Evolutionary conservation across 108 stramenopile species (phyloP).

Genomic region (Epipyxis sp.): DNA sequence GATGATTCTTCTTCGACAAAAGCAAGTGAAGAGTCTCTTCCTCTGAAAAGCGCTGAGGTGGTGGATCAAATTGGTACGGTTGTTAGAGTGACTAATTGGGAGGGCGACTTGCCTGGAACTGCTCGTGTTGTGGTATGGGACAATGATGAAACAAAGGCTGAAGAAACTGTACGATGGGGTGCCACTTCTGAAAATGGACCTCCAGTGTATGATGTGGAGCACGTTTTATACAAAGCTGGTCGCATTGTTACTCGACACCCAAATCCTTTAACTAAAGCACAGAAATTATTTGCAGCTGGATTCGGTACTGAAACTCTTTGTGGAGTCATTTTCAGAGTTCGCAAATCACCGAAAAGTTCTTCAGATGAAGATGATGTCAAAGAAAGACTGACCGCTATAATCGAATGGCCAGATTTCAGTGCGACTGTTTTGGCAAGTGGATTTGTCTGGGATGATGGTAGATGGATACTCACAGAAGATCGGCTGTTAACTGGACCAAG

Average conservation of each 20-base stretch:
- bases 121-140: slow-evolving; percentile 34
- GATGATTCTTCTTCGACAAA: background rate
- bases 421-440: slow-evolving; percentile 13
- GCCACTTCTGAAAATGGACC: too few species aligned
- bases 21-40: background rate
- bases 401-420: slow-evolving; percentile 38
- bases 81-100: slow-evolving; percentile 28
- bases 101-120: background rate
- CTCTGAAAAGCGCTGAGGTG: too few species aligned
- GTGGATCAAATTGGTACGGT: too few species aligned
- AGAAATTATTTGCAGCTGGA: slow-evolving; percentile 24
- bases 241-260: slow-evolving; percentile 11
- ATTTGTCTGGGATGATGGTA: background rate
- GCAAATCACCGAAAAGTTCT: background rate
- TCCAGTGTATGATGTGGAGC: slow-evolving; percentile 32
- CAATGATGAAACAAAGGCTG: background rate
- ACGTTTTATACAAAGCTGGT: slow-evolving; percentile 13
- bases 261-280: background rate
- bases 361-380: too few species aligned
- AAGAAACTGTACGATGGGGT: slow-evolving; percentile 33
- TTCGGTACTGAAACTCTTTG: slow-evolving; percentile 20
- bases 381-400: slow-evolving; percentile 5
- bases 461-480: slow-evolving; percentile 14
- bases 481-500: slow-evolving; percentile 20
- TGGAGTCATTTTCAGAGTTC: slow-evolving; percentile 29